Base-by-base conservation (phyloP, 768 basidiomycete genomes). In the Macrolepiota albuminosa region DNA sequence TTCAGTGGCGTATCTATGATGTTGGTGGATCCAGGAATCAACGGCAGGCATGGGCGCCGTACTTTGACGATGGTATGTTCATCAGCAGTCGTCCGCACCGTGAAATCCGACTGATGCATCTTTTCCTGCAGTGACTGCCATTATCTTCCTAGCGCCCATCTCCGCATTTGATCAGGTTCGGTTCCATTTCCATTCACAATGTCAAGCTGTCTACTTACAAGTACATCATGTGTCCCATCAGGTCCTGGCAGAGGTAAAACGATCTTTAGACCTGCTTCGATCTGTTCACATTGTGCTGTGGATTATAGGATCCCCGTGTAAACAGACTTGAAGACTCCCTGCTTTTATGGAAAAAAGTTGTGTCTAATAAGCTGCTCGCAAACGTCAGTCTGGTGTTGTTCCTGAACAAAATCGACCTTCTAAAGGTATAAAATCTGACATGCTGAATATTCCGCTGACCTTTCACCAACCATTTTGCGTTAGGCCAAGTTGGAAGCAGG, bases 81-180 rank as follows among this genome's bases (percentile, higher is more conserved):
- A 51, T 57, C 29, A 50, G n/a, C 26, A 18, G n/a, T 29, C 48
- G 51, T 34, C 24, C 13, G 42, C n/a, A 9, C 42, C 21, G 18
- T 43, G 3, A 43, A 21, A 43, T 9, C 3, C n/a, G 42, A 40
- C 64, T 58, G 45, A 61, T 47, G 39, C 58, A 33, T 49, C 51
- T 39, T 58, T 40, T 42, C 26, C 7, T 31, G n/a, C 70, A 93
- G 91, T 91, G 40, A 88, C 91, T 69, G 89, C 90, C 47, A 89
- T 94, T 69, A 93, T 94, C 61, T 94, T 93, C 73, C 81, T 94
- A 59, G 91, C 89, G 40, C 91, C 91, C 36, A 91, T 94, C 50
- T 93, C 91, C 42, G 88, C 87, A 29, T 93, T 93, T 66, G 91
- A 93, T 75, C 91, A 93, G 74, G 77, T 76, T 54, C 55, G 64